These are phyloP conservation scores for Panaeolus cyanescens DNA, from an alignment of 768 basidiomycete genomes.

Conservation along the genomic window DNA sequence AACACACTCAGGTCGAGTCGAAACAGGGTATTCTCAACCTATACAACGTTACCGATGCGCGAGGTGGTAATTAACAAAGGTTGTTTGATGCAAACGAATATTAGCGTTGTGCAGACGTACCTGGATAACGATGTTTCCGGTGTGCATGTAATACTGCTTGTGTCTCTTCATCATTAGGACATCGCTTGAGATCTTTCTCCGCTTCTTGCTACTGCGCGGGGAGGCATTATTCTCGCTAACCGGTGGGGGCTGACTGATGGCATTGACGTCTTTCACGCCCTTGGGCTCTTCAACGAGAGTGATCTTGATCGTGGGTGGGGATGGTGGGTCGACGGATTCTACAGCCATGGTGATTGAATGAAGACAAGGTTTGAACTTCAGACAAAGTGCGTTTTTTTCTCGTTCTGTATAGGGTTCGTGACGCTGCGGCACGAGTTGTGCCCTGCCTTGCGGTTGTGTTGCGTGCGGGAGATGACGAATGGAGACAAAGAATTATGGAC, in stretches of 20 bases:
- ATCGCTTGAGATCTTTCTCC: background rate
- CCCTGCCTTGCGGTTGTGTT: background rate
- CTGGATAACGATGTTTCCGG: constrained; percentile 34
- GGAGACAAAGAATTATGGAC: background rate
- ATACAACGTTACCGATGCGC: background rate
- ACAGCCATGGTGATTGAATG: background rate
- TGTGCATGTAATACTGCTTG: constrained; percentile 28
- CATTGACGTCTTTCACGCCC: background rate
- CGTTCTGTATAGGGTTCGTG: background rate
- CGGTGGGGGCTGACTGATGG: background rate
- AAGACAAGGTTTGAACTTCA: background rate
- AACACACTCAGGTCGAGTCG: constrained; percentile 49
- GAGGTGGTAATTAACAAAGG: background rate
- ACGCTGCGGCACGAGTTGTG: background rate
- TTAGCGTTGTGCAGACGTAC: constrained; percentile 12
- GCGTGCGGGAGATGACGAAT: background rate
- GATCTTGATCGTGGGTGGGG: constrained; percentile 1
- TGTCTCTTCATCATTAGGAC: constrained; percentile 20
- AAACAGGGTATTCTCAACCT: constrained; percentile 59
- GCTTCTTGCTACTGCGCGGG: constrained; percentile 4
- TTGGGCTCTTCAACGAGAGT: background rate
- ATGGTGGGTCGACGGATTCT: background rate
- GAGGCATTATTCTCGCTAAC: background rate
- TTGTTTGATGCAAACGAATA: background rate
- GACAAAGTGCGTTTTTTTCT: background rate